phyloP scores from a whole-genome alignment of 129 eudicot species.

The carrot (Daucus carota) region DNA sequence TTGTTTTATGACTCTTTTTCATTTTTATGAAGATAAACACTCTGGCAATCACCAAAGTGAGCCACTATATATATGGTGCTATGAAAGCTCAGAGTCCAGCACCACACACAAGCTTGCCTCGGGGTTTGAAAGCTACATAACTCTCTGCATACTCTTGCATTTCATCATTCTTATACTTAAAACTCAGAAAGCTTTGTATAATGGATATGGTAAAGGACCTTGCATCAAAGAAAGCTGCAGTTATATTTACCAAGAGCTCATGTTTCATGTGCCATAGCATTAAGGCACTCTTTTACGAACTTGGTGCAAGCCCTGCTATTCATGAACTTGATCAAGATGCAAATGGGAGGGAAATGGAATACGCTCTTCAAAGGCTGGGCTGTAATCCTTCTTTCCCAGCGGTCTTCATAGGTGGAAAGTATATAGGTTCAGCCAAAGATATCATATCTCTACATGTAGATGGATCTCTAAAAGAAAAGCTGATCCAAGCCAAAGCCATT shows the following conservation, averaged over 20 bases:
- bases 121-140: not conserved
- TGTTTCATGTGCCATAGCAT: slow-evolving; percentile 97
- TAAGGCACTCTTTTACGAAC: slow-evolving; percentile 67
- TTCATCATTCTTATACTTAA: not conserved
- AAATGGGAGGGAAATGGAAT: slow-evolving; percentile 56
- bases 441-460: slow-evolving; percentile 72
- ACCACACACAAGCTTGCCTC: slow-evolving; percentile 23
- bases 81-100: slow-evolving; percentile 32
- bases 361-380: slow-evolving; percentile 63
- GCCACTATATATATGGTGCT: slow-evolving; percentile 48
- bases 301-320: slow-evolving; percentile 90
- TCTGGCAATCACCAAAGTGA: slow-evolving; percentile 17
- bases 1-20: not conserved
- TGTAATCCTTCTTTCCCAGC: slow-evolving; percentile 81
- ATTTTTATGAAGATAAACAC: slow-evolving; percentile 21
- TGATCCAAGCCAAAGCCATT: slow-evolving; percentile 67
- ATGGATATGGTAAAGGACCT: slow-evolving; percentile 80
- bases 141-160: not conserved
- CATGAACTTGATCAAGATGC: slow-evolving; percentile 77
- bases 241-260: slow-evolving; percentile 89
- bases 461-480: slow-evolving; percentile 68
- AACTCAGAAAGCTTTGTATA: not conserved
- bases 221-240: slow-evolving; percentile 79
- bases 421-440: slow-evolving; percentile 70
- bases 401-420: slow-evolving; percentile 82